Evolutionary conservation across 1,139 yeast genomes (phyloP).

Genomic region (Suhomyces kunorum): DNA sequence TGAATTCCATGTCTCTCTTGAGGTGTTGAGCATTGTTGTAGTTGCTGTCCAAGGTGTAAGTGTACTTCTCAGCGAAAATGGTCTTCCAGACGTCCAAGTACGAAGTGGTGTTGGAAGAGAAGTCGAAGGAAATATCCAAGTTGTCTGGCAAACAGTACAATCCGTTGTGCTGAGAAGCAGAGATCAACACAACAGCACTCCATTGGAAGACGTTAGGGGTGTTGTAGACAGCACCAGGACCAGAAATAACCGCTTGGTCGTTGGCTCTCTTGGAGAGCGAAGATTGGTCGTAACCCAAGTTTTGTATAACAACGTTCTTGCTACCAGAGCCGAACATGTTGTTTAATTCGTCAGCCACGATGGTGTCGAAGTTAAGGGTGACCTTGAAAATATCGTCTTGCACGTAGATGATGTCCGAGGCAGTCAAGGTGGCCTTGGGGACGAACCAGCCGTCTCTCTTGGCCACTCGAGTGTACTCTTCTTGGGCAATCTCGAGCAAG

Average conservation of each 20-base stretch:
- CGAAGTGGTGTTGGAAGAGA: constrained; percentile 17
- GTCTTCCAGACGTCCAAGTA: constrained; percentile 19
- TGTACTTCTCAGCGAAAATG: constrained; percentile 21
- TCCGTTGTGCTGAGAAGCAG: constrained; percentile 22
- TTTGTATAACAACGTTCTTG: constrained; percentile 9
- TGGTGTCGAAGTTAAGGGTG: constrained; percentile 23
- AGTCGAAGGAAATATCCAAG: constrained; percentile 28
- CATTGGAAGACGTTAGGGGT: constrained; percentile 24
- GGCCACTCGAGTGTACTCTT: constrained; percentile 10
- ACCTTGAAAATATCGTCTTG: constrained; percentile 31
- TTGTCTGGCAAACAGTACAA: constrained; percentile 34
- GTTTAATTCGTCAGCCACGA: constrained; percentile 17
- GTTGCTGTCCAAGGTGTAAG: constrained; percentile 16
- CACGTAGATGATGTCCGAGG: constrained; percentile 28
- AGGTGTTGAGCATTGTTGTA: constrained; percentile 11
- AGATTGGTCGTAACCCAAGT: constrained; percentile 14
- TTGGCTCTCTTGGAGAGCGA: constrained; percentile 13
- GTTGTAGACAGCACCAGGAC: constrained; percentile 14
- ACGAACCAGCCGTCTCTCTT: constrained; percentile 19
- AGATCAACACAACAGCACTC: constrained; percentile 29
- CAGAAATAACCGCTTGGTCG: constrained; percentile 12
- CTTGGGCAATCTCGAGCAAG: constrained; percentile 5
- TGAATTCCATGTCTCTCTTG: constrained; percentile 7
- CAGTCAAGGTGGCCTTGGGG: constrained; percentile 33
- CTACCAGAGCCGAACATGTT: constrained; percentile 8